Base-by-base conservation (phyloP, 2,329 filamentous ascomycete genomes). In the Chrysoporthe puriensis region DNA sequence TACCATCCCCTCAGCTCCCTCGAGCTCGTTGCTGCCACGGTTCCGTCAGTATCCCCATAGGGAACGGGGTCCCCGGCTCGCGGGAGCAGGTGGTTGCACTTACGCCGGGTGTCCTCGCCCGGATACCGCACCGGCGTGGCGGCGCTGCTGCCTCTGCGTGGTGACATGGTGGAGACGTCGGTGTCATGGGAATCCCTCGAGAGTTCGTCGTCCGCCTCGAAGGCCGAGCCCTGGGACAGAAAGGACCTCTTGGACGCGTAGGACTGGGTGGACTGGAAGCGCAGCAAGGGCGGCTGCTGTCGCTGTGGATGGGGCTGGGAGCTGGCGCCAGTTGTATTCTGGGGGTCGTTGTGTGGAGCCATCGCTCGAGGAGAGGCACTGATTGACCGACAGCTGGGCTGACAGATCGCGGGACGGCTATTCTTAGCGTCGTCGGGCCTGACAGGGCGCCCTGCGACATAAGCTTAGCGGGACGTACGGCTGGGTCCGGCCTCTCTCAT, bases 1-100 rank as follows among this genome's bases (percentile, higher is more conserved):
- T 98, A 99, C 92, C 96, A 99, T 73, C 95, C 96, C 50, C 89
- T 84, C 69, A 98, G 86, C 85, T 99, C 96, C 79, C 91, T 95
- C 73, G 82, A 82, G 78, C 92, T 97, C 11, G 96, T 98, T 66
- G 91, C 68, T 69, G 18, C 16, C 14, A 43, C 13, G 34, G 16
- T 43, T 2, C 13, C 5, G n/a, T 43, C 1, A 14, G 43, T 26
- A 36, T 16, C 26, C 44, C 2, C 36, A 43, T 21, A 21, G 21
- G 14, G 3, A 16, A 3, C 36, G 6, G 6, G 1, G 21, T 13
- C 57, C 16, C 11, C n/a, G 14, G 14, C 46, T 14, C 13, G 46
- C n/a, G 14, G 46, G 14, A 21, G 7, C 14, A 50, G 46, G 50
- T 4, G n/a, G 26, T 26, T 32, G 40, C 26, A 67, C 68, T 68